A percentile compares a stretch with the other conserved stretches of the same genome.
phyloP scores from a whole-genome alignment of 78 protist genomes.

The Dictyostelium citrinum region DNA sequence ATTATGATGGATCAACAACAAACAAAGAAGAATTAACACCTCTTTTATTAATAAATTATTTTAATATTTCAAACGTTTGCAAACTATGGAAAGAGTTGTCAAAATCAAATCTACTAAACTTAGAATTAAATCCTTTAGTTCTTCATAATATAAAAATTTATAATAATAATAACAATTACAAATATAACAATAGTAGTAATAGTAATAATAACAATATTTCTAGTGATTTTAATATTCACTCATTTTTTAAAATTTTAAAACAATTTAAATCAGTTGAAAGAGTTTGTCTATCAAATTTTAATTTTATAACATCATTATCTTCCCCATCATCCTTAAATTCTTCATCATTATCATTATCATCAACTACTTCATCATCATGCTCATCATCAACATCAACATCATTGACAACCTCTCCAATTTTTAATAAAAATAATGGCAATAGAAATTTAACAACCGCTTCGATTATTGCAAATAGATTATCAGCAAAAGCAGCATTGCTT shows the following conservation, averaged over 20 bases:
- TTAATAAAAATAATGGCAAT: background rate
- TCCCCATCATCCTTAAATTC: background rate
- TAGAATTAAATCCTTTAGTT: slow-evolving; percentile 29
- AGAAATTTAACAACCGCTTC: background rate
- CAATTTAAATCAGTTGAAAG: slow-evolving; percentile 38
- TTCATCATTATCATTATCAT: background rate
- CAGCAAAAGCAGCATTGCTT: background rate
- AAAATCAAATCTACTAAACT: background rate
- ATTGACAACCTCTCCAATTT: background rate
- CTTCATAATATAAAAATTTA: background rate
- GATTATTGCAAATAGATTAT: background rate
- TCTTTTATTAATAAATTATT: background rate
- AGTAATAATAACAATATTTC: background rate
- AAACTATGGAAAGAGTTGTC: slow-evolving; percentile 3
- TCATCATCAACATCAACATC: background rate
- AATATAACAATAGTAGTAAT: background rate
- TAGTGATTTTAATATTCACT: slow-evolving; percentile 16
- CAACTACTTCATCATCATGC: background rate
- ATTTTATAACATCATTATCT: background rate
- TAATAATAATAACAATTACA: background rate
- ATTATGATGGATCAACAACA: background rate
- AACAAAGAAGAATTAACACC: background rate
- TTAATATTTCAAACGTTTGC: slow-evolving; percentile 24
- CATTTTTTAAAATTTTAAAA: slow-evolving; percentile 6
- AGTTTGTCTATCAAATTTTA: slow-evolving; percentile 38